A percentile compares a stretch with the other conserved stretches of the same genome.
Evolutionary conservation across 2,329 filamentous ascomycete species (phyloP).

Genomic region (Cytospora leucostoma): DNA sequence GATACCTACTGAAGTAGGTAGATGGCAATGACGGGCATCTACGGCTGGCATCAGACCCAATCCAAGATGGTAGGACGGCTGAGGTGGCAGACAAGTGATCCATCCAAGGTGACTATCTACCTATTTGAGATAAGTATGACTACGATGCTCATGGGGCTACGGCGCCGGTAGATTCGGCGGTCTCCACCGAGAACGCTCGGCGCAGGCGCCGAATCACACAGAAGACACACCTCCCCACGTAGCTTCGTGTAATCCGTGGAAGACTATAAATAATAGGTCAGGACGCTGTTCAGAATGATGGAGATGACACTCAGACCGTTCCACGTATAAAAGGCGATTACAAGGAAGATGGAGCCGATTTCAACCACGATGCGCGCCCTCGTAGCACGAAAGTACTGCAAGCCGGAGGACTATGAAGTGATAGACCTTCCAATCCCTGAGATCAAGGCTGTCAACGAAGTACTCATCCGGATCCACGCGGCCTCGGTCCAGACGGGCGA

Average conservation of each 20-base stretch:
- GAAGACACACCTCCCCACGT: no score
- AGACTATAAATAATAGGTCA: background rate
- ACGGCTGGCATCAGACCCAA: no score
- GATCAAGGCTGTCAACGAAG: constrained; percentile 45
- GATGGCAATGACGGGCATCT: no score
- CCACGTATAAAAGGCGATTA: background rate
- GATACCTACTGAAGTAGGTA: no score
- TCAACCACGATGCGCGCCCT: constrained; percentile 40
- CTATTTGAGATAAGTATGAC: background rate
- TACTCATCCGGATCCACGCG: constrained; percentile 46
- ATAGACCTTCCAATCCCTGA: constrained; percentile 45
- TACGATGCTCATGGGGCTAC: background rate
- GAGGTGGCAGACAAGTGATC: background rate
- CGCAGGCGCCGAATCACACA: constrained; percentile 4
- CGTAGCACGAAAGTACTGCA: constrained; percentile 42
- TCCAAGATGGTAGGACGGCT: no score
- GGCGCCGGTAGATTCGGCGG: constrained; percentile 3
- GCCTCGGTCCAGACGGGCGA: constrained; percentile 41
- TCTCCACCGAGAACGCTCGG: constrained; percentile 19
- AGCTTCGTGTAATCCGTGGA: no score
- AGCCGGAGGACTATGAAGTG: constrained; percentile 43
- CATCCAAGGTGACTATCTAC: background rate
- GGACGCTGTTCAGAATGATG: background rate
- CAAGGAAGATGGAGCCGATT: constrained; percentile 7
- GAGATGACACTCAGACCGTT: background rate